Evolutionary conservation across 805 yeast genomes (phyloP).

Genomic region (Zygosaccharomyces rouxii): DNA sequence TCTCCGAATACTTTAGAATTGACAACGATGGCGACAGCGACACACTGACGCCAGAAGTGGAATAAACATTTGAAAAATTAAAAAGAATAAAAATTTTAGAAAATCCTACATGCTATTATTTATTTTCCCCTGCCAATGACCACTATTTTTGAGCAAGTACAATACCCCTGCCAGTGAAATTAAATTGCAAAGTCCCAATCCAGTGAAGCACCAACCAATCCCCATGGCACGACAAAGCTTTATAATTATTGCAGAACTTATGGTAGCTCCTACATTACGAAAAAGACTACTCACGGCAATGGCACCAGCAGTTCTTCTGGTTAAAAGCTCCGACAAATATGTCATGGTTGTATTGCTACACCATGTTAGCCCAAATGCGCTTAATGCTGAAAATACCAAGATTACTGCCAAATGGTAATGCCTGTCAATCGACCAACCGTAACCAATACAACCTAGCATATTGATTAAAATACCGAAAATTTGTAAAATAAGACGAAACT

Average conservation of each 20-base stretch:
- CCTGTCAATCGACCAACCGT: slow-evolving; percentile 48
- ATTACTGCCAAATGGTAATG: slow-evolving; percentile 39
- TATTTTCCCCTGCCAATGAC: slow-evolving; percentile 17
- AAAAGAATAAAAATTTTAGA: not conserved
- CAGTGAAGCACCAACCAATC: slow-evolving; percentile 53
- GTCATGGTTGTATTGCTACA: slow-evolving; percentile 51
- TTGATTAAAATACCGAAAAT: slow-evolving; percentile 41
- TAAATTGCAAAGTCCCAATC: slow-evolving; percentile 40
- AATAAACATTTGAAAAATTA: not conserved
- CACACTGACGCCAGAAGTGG: not conserved
- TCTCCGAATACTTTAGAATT: too few relatives aligned
- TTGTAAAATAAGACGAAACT: slow-evolving; percentile 43
- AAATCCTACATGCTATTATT: not conserved
- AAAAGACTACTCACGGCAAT: slow-evolving; percentile 52
- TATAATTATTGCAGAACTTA: slow-evolving; percentile 45
- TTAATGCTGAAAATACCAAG: slow-evolving; percentile 42
- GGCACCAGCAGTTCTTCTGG: slow-evolving; percentile 47
- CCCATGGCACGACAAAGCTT: slow-evolving; percentile 39
- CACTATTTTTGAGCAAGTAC: slow-evolving; percentile 21
- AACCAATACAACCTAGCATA: slow-evolving; percentile 44
- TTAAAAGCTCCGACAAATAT: slow-evolving; percentile 47
- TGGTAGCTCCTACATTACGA: slow-evolving; percentile 52
- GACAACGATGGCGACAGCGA: not conserved
- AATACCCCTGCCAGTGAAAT: slow-evolving; percentile 23
- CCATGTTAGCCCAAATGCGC: slow-evolving; percentile 54